Evolutionary conservation across 768 basidiomycete genomes (phyloP), one percentile per base, ranked within the genome.

Genomic region (Lentinula edodes): DNA sequence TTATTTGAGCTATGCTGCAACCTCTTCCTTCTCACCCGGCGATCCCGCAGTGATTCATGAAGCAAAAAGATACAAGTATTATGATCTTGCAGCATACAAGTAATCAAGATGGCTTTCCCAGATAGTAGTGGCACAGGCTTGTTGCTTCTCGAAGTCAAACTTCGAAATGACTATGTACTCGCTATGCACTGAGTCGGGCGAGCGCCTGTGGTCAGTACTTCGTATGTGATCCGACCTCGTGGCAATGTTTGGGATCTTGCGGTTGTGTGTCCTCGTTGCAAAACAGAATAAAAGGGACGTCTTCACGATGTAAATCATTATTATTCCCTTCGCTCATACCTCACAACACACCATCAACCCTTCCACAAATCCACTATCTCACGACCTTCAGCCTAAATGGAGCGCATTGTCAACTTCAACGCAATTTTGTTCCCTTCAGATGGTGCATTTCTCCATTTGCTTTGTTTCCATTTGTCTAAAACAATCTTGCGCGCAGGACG

Each of bases 391-490:
- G 20, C 51, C 35, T 10, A 6, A 60, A 90, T 90, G 89, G 87
- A 89, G 68, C 81, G 83, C 63, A 74, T 88, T 62, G 71, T 76
- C 35, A 76, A 82, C n/a, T 87, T 79, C 68, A 83, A 89, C 32
- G 88, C 88, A 51, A 83, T 93, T 65, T 78, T 92, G 62, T 88
- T 93, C 69, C 90, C 91, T 35, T 84, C 87, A 36, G 91, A 93
- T 64, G 86, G 84, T 56, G 28, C 28, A 36, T 16, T 42, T 16
- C 13, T 32, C 20, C 23, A 1, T 43, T 13, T 77, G 61, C 50
- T 35, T 16, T 39, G 16, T 32, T 23, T 57, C 20, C 16, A 46
- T 46, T 18, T n/a, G 1, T 39, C 28, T 13, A 18, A 39, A 51
- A 61, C 51, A 42, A 65, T 61, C 56, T 15, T 32, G 46, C 28